phyloP scores from a whole-genome alignment of 23 red algal genomes.

The Agarophyton chilense region DNA sequence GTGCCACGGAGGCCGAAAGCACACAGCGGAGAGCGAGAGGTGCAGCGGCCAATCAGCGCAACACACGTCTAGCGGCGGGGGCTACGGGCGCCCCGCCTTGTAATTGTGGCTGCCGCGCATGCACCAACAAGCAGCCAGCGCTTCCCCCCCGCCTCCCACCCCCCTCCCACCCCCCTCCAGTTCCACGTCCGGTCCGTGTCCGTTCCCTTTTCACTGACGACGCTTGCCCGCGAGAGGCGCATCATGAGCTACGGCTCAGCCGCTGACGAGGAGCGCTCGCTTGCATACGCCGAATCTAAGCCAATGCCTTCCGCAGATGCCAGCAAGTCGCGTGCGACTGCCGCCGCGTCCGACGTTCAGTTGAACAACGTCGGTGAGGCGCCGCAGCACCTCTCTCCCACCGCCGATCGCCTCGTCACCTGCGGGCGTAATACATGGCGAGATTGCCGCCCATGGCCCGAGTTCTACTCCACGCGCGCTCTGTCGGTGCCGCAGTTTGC shows the following conservation, averaged over 20 bases:
- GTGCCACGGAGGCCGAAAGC: no score
- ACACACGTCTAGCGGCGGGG: not conserved
- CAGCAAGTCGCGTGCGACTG: not conserved
- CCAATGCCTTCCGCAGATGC: constrained; percentile 2
- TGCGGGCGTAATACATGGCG: constrained; percentile 43
- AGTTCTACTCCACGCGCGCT: constrained; percentile 59
- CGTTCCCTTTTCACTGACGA: no score
- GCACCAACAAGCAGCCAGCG: no score
- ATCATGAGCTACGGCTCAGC: constrained; percentile 66
- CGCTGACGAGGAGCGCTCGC: constrained; percentile 48
- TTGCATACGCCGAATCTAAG: constrained; percentile 25
- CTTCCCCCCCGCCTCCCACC: not conserved
- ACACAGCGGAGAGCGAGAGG: not conserved
- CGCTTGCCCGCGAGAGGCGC: not conserved
- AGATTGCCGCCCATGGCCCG: constrained; percentile 52
- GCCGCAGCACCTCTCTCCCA: not conserved
- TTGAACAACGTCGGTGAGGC: not conserved
- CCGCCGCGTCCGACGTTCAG: not conserved
- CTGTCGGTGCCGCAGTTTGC: constrained; percentile 40
- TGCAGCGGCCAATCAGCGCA: not conserved
- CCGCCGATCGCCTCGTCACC: constrained; percentile 15
- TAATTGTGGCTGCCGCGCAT: not conserved
- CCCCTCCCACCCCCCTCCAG: not conserved
- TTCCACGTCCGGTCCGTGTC: not conserved
- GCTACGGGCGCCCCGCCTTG: not conserved